phyloP scores from a whole-genome alignment of 2,329 filamentous ascomycete genomes.

The Colletotrichum falcatum region DNA sequence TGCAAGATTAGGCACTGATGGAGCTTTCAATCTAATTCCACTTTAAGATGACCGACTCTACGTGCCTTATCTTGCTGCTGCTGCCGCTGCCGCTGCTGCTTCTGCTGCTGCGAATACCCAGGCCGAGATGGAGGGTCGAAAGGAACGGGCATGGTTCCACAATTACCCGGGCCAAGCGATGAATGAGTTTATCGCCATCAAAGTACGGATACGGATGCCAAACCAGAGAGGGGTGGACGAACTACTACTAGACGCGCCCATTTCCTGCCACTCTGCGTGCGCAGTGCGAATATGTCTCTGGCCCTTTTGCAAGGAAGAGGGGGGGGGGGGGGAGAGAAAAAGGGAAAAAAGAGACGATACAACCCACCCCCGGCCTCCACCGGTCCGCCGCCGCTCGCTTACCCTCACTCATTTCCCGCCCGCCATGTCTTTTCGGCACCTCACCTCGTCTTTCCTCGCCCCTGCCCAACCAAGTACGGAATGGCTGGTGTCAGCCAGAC shows the following conservation, averaged over 20 bases:
- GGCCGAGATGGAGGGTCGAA: slow-evolving; percentile 1
- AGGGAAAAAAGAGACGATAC: not conserved
- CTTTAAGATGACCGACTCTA: not conserved
- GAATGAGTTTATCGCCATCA: not conserved
- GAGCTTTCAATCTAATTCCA: not conserved
- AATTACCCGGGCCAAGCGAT: slow-evolving; percentile 32
- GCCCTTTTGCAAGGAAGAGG: too few species aligned
- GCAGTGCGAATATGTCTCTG: too few species aligned
- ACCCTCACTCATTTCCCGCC: not conserved
- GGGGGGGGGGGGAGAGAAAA: too few species aligned
- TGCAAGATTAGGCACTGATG: slow-evolving; percentile 17
- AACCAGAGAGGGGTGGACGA: not conserved
- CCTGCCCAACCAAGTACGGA: not conserved
- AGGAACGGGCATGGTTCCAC: slow-evolving; percentile 20
- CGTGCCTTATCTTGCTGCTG: slow-evolving; percentile 24
- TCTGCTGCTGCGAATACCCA: not conserved
- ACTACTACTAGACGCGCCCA: too few species aligned
- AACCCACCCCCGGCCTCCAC: not conserved
- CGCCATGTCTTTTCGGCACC: not conserved
- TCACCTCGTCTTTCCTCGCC: not conserved
- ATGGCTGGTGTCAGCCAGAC: slow-evolving; percentile 20
- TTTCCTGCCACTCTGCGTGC: too few species aligned
- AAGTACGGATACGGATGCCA: not conserved
- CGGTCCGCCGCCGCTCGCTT: not conserved
- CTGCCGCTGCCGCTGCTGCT: not conserved